These are phyloP conservation scores for Apiotrichum brassicae DNA, from an alignment of 1,284 basidiomycete species.

Conservation along the genomic window DNA sequence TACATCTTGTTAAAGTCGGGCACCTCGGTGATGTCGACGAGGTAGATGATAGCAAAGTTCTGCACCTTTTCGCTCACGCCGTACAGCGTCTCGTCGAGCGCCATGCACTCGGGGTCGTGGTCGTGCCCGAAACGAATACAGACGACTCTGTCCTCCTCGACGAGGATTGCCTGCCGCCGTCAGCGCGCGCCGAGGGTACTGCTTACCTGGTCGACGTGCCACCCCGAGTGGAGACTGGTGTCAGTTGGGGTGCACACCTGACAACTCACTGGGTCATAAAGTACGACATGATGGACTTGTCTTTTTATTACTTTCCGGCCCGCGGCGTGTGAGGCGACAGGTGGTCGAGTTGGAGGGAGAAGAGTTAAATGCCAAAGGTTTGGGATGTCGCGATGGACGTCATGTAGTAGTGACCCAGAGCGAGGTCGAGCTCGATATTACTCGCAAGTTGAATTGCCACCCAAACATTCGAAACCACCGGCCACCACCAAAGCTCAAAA, in stretches of 20 bases:
- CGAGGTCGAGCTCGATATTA: too few relatives aligned
- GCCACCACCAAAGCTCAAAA: neutral
- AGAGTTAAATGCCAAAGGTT: too few relatives aligned
- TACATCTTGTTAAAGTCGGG: slow-evolving; percentile 92
- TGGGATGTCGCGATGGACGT: too few relatives aligned
- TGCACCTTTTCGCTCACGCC: slow-evolving; percentile 90
- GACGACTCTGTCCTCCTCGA: slow-evolving; percentile 93
- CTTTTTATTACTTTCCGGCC: neutral
- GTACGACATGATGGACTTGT: slow-evolving; percentile 41
- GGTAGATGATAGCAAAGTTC: slow-evolving; percentile 96
- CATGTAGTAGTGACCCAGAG: too few relatives aligned
- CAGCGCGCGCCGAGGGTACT: neutral
- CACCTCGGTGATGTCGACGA: slow-evolving; percentile 92
- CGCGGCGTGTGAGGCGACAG: neutral
- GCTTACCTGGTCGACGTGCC: slow-evolving; percentile 76
- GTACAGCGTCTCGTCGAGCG: slow-evolving; percentile 97
- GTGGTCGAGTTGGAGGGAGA: too few relatives aligned
- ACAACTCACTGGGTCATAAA: slow-evolving; percentile 48
- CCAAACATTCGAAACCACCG: too few relatives aligned
- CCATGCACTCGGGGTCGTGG: slow-evolving; percentile 94
- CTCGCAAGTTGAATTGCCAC: too few relatives aligned
- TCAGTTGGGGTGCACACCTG: neutral
- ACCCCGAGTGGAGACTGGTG: slow-evolving; percentile 71
- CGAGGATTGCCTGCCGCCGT: slow-evolving; percentile 72
- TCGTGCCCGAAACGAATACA: slow-evolving; percentile 94